Percentiles rank a stretch among this genome's conserved stretches.
phyloP scores from a whole-genome alignment of 495 filamentous ascomycete species.

The Penicillium atrosanguineum region DNA sequence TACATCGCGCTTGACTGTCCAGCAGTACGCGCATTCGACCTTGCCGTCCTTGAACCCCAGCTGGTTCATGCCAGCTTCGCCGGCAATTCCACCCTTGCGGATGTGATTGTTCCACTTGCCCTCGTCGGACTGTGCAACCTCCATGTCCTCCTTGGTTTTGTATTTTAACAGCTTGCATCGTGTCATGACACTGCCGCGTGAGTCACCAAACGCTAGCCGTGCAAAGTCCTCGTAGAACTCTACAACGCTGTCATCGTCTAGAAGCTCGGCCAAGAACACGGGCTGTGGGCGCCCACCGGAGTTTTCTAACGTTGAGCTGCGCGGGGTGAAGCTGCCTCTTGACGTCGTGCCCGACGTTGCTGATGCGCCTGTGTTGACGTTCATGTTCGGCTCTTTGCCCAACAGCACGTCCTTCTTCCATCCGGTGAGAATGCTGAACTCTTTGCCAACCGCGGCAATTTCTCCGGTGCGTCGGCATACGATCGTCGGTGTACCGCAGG shows the following conservation, averaged over 20 bases:
- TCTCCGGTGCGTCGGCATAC: constrained; percentile 91
- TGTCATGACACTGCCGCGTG: constrained; percentile 74
- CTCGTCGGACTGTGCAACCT: constrained; percentile 40
- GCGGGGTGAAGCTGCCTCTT: constrained; percentile 51
- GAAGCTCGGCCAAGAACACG: constrained; percentile 84
- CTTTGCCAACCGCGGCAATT: constrained; percentile 87
- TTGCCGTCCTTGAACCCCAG: constrained; percentile 83
- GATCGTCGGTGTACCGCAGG: constrained; percentile 83
- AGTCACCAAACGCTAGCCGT: constrained; percentile 84
- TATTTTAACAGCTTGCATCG: constrained; percentile 90
- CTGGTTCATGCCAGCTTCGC: constrained; percentile 70
- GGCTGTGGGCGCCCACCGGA: constrained; percentile 54
- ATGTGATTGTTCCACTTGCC: constrained; percentile 45
- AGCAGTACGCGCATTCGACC: constrained; percentile 91
- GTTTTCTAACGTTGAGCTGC: constrained; percentile 29
- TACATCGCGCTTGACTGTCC: constrained; percentile 93
- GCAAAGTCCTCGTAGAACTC: constrained; percentile 97
- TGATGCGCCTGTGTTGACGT: constrained; percentile 68
- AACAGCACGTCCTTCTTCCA: constrained; percentile 91
- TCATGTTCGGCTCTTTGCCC: constrained; percentile 83
- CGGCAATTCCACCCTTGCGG: constrained; percentile 60
- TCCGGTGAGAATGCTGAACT: constrained; percentile 89
- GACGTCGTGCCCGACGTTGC: constrained; percentile 33
- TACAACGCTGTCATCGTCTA: constrained; percentile 90
- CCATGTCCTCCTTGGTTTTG: constrained; percentile 66